Evolutionary conservation across 257 asterid species (phyloP), one percentile per base, ranked within the genome.

Genomic region (Craterostigma plantagineum): DNA sequence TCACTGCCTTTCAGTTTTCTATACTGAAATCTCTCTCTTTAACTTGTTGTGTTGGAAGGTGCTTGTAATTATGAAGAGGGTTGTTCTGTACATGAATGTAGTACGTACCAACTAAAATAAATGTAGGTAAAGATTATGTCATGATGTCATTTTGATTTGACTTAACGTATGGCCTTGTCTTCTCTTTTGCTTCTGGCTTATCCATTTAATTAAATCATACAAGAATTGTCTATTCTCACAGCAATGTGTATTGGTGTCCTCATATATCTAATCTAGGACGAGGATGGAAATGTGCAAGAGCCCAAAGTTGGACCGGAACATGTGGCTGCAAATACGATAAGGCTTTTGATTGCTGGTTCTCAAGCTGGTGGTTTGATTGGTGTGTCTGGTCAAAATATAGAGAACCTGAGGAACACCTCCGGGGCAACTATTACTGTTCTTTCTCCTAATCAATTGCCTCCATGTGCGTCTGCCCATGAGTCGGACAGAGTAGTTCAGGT

Each of bases 291-390:
- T 57, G 55, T 36, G 18, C 95, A 80, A 59, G 73, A 70, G 6
- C 59, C 43, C 58, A 80, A 77, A 58, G 66, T 67, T 52, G 86
- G 92, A 36, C 61, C 71, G 55, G 95, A 77, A 18, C 98, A 82
- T 47, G 81, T 83, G 46, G 77, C 94, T 45, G 83, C 92, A 41
- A 79, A 83, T 70, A 66, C 95, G 33, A 61, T 90, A 48, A 83
- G 96, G 76, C 72, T 90, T 47, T 52, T 90, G 70, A 79, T 90
- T 61, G 91, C 94, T 36, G 92, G 91, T 54, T 69, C 84, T 49
- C 99, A 90, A 63, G 99, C 99, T 38, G 98, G 93, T 51, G 76
- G 93, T 57, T 64, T 90, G 59, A 90, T 90, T 53, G 99, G 99
- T 41, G 72, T 75, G 40, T 79, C 87, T 10, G 99, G 99, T 65